phyloP scores from a whole-genome alignment of 768 basidiomycete species.

The Cyclocybe aegerita region DNA sequence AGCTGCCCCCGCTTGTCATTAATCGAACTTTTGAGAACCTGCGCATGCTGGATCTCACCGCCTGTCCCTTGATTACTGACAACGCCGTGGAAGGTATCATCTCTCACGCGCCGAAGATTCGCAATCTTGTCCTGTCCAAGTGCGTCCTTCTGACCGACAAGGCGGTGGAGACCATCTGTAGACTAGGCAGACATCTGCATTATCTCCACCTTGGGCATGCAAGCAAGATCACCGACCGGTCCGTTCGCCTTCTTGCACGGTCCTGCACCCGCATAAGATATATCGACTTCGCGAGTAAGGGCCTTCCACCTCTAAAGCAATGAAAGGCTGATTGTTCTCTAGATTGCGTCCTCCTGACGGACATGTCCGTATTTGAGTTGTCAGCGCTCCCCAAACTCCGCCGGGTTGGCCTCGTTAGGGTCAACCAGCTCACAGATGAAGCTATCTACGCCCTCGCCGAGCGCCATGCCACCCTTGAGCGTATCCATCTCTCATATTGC shows the following conservation, averaged over 20 bases:
- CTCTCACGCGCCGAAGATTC: slow-evolving; percentile 76
- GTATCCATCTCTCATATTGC: slow-evolving; percentile 97
- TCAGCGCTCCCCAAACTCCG: slow-evolving; percentile 86
- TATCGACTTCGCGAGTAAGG: slow-evolving; percentile 93
- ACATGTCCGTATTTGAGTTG: slow-evolving; percentile 92
- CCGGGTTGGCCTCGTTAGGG: slow-evolving; percentile 92
- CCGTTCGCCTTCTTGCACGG: slow-evolving; percentile 79
- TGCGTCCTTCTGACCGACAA: slow-evolving; percentile 78
- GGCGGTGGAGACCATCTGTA: slow-evolving; percentile 80
- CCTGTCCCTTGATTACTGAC: slow-evolving; percentile 79
- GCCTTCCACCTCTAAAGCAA: background rate
- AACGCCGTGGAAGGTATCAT: slow-evolving; percentile 82
- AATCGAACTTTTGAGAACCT: slow-evolving; percentile 75
- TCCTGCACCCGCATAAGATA: slow-evolving; percentile 90
- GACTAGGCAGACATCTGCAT: slow-evolving; percentile 89
- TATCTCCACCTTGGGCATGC: slow-evolving; percentile 96
- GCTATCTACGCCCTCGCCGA: slow-evolving; percentile 88
- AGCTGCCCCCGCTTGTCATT: slow-evolving; percentile 67
- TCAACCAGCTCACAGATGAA: slow-evolving; percentile 90
- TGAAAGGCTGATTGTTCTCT: slow-evolving; percentile 8
- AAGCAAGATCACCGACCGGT: slow-evolving; percentile 83
- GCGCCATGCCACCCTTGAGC: slow-evolving; percentile 83
- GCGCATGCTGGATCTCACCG: slow-evolving; percentile 91
- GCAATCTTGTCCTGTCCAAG: slow-evolving; percentile 86
- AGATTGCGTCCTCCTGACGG: slow-evolving; percentile 88